Conservation (phyloP, 331 rosid species). For the Erythrophleum ivorense region DNA sequence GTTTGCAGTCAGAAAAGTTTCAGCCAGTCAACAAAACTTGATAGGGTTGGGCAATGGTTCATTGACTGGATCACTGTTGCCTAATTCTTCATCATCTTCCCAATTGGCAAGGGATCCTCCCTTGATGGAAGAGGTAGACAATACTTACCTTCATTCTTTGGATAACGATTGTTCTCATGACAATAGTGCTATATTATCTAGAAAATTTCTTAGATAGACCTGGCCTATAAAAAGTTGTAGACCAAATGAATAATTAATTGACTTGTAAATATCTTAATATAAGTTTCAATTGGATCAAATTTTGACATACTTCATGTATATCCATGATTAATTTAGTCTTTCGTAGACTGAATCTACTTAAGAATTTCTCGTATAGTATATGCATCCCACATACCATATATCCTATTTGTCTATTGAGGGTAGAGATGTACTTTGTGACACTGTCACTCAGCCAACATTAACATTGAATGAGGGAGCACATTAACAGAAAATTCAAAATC, state of each 20-base stretch:
- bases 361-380: not conserved
- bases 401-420: not conserved
- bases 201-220: not conserved
- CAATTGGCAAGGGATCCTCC: conserved; percentile 84
- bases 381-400: not conserved
- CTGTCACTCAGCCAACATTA: not conserved
- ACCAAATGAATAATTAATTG: not conserved
- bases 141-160: conserved; percentile 11
- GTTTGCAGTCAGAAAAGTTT: conserved; percentile 52
- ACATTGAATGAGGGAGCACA: conserved; percentile 1
- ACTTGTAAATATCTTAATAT: too few relatives aligned
- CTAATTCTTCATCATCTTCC: conserved; percentile 79
- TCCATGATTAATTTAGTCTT: too few relatives aligned
- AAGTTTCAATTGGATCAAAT: not conserved
- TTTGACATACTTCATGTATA: not conserved
- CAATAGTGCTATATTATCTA: not conserved
- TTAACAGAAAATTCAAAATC: not conserved
- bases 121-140: conserved; percentile 80
- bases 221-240: not conserved
- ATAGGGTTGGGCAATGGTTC: conserved; percentile 81
- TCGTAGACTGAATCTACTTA: not conserved
- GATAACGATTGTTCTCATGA: not conserved
- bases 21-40: conserved; percentile 90
- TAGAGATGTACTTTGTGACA: not conserved
- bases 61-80: conserved; percentile 76